Evolutionary conservation across 306 rosid species (phyloP).

Genomic region (Acacia melanoxylon): DNA sequence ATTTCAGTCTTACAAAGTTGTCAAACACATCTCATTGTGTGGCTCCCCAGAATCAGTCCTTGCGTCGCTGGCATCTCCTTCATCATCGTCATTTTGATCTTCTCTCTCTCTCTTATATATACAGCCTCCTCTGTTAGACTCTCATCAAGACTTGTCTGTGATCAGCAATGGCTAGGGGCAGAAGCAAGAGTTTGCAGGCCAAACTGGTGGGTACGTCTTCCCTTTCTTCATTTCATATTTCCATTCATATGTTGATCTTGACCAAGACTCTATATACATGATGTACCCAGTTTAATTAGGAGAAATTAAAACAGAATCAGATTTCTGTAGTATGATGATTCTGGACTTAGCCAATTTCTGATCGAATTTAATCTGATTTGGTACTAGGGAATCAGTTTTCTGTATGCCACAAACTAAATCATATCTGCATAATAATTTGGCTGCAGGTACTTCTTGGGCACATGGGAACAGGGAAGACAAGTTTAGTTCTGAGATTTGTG

Average conservation of each 20-base stretch:
- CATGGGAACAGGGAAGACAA: conserved; percentile 92
- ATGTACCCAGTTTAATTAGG: not conserved
- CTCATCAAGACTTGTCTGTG: not conserved
- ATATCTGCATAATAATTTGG: not conserved
- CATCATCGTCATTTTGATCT: not conserved
- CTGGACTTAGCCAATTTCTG: not conserved
- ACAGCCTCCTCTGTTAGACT: not conserved
- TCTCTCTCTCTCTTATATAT: conserved; percentile 26
- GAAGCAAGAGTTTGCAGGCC: conserved; percentile 83
- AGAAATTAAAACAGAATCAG: not conserved
- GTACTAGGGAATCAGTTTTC: not conserved
- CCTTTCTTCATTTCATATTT: conserved; percentile 25
- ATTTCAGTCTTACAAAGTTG: conserved; percentile 19
- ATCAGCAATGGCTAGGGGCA: conserved; percentile 56
- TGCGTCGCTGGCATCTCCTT: not conserved
- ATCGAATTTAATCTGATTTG: not conserved
- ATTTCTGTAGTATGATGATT: not conserved
- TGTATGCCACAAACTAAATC: not conserved
- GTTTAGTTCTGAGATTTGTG: conserved; percentile 83
- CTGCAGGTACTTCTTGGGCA: conserved; percentile 81
- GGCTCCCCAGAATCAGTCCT: conserved; percentile 22
- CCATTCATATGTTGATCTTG: not conserved
- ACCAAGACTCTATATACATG: not conserved
- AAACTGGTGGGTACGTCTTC: conserved; percentile 93
- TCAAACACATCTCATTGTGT: not conserved